These are phyloP conservation scores for Phytopythium cucurbitacearum DNA, from an alignment of 352 stramenopile genomes.

Conservation along the genomic window DNA sequence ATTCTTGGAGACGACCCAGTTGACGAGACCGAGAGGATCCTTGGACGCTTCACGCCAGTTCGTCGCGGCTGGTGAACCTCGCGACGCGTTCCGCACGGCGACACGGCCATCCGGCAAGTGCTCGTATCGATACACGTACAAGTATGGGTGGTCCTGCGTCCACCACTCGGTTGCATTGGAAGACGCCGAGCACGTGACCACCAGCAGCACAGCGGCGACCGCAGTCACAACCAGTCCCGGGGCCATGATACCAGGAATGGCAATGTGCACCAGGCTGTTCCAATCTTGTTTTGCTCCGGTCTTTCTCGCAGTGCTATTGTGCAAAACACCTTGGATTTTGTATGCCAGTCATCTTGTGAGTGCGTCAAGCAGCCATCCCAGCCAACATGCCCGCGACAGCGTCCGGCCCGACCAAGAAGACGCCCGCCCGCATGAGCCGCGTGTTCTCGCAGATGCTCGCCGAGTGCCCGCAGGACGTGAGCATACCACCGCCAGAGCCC, in stretches of 20 bases:
- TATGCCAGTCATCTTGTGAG: no score
- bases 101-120: conserved; percentile 37
- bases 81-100: conserved; percentile 19
- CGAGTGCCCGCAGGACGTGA: conserved; percentile 61
- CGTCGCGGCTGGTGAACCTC: background rate
- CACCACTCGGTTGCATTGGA: conserved; percentile 30
- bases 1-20: conserved; percentile 24
- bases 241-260: no score
- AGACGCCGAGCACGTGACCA: background rate
- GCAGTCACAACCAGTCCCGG: conserved; percentile 6
- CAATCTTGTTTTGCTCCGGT: no score
- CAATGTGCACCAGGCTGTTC: no score
- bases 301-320: background rate
- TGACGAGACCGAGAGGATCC: conserved; percentile 4
- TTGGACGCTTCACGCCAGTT: conserved; percentile 1
- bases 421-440: conserved; percentile 55
- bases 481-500: conserved; percentile 1
- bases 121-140: conserved; percentile 28
- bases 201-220: conserved; percentile 7
- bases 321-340: no score
- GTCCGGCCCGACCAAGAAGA: conserved; percentile 19
- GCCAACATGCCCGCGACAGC: conserved; percentile 9
- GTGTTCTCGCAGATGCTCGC: conserved; percentile 64
- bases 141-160: conserved; percentile 42
- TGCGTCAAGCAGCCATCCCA: no score